A percentile compares a stretch with the other conserved stretches of the same genome.
Evolutionary conservation across 108 stramenopile genomes (phyloP).

Genomic region (Nitzschia sp.): DNA sequence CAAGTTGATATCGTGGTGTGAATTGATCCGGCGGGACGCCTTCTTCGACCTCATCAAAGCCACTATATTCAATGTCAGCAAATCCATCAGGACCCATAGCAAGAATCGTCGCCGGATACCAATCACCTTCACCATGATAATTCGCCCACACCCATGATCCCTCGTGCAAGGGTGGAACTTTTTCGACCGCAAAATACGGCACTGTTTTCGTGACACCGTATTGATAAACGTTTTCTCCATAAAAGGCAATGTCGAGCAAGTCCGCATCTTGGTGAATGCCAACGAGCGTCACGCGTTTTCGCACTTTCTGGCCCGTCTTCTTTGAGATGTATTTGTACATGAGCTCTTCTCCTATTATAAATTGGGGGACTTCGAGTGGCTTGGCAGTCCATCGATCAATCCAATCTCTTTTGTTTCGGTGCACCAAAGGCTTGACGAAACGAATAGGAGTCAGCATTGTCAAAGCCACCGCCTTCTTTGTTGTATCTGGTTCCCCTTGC

Average conservation of each 20-base stretch:
- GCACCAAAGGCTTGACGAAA: neutral
- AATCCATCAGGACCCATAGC: slow-evolving; percentile 27
- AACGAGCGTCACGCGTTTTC: slow-evolving; percentile 7
- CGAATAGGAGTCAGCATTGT: neutral
- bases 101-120: slow-evolving; percentile 19
- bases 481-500: neutral
- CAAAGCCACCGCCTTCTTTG: neutral
- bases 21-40: slow-evolving; percentile 14
- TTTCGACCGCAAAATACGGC: neutral
- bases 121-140: slow-evolving; percentile 10
- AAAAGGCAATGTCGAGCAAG: slow-evolving; percentile 24
- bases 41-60: slow-evolving; percentile 24
- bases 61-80: slow-evolving; percentile 30
- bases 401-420: neutral
- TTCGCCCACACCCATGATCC: slow-evolving; percentile 28
- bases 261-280: slow-evolving; percentile 2
- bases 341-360: neutral
- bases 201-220: slow-evolving; percentile 3
- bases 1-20: neutral
- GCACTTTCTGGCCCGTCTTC: neutral
- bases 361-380: neutral
- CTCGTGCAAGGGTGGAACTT: neutral
- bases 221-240: slow-evolving; percentile 21
- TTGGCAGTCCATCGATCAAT: neutral
- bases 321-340: neutral